These are phyloP conservation scores for Melaleuca alternifolia DNA, from an alignment of 345 rosid genomes.

Conservation along the genomic window DNA sequence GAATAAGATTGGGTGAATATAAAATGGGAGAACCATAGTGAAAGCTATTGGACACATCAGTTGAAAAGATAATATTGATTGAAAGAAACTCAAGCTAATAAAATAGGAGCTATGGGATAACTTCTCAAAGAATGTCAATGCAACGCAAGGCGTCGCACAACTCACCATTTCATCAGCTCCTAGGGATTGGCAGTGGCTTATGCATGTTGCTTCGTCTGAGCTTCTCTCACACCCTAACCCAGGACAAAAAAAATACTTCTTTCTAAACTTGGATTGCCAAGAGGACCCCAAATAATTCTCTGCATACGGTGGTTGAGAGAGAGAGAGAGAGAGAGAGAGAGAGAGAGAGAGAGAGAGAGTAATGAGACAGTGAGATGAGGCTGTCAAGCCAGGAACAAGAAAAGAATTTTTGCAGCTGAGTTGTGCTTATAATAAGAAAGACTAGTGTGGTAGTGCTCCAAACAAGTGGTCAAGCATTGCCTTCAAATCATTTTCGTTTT, in stretches of 20 bases:
- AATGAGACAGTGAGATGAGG: slow-evolving; percentile 13
- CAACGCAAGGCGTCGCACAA: not conserved
- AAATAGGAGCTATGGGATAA: not conserved
- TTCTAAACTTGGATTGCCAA: not conserved
- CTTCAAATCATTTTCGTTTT: not conserved
- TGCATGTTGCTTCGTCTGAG: slow-evolving; percentile 9
- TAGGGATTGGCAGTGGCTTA: not conserved
- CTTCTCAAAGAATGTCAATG: not conserved
- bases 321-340: too few relatives aligned
- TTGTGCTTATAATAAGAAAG: not conserved
- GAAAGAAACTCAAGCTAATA: not conserved
- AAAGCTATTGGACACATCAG: not conserved
- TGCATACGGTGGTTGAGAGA: not conserved
- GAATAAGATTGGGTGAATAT: not conserved
- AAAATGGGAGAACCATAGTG: not conserved
- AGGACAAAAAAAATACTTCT: not conserved
- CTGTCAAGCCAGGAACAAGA: slow-evolving; percentile 12
- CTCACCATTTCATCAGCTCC: not conserved
- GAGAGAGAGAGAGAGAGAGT: slow-evolving; percentile 1
- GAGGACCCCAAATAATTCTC: not conserved
- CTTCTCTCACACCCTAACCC: not conserved
- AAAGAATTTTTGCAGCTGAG: not conserved
- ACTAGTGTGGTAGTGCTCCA: not conserved
- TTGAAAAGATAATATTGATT: not conserved
- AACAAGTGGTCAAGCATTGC: not conserved